These are phyloP conservation scores for Acacia pycnantha DNA, from an alignment of 331 rosid species.

Conservation along the genomic window DNA sequence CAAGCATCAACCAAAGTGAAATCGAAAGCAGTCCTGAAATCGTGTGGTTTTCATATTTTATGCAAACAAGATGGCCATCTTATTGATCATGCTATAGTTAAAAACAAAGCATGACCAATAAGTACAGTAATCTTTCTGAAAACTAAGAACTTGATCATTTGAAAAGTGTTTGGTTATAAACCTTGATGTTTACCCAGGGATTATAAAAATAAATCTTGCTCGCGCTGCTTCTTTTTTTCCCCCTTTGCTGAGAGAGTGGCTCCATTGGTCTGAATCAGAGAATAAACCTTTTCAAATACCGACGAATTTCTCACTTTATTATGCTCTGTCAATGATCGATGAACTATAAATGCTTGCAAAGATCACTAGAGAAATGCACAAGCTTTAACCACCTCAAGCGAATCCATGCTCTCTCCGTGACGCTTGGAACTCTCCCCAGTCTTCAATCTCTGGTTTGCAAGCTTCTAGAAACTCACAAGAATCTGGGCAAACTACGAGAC, in stretches of 20 bases:
- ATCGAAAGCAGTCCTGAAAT: slow-evolving; percentile 12
- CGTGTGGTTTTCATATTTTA: slow-evolving; percentile 17
- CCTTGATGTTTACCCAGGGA: too few relatives aligned
- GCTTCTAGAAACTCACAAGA: slow-evolving; percentile 31
- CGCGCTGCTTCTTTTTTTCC: too few relatives aligned
- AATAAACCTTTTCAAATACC: too few relatives aligned
- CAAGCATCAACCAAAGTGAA: slow-evolving; percentile 6
- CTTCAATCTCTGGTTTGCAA: slow-evolving; percentile 22
- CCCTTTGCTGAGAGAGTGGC: too few relatives aligned
- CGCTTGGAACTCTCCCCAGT: slow-evolving; percentile 23
- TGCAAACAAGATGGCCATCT: not conserved
- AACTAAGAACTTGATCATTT: too few relatives aligned
- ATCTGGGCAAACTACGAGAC: slow-evolving; percentile 20
- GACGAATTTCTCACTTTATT: not conserved
- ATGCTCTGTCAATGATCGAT: not conserved
- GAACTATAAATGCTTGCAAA: slow-evolving; percentile 23
- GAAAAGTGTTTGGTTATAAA: too few relatives aligned
- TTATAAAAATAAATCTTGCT: too few relatives aligned
- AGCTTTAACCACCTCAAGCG: slow-evolving; percentile 13
- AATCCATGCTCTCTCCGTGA: slow-evolving; percentile 26
- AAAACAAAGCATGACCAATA: too few relatives aligned
- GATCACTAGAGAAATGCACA: slow-evolving; percentile 15
- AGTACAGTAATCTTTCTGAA: too few relatives aligned
- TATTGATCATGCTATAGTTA: too few relatives aligned
- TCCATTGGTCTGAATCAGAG: too few relatives aligned